Base-by-base conservation (phyloP, 805 yeast genomes). In the Candida incommunis region DNA sequence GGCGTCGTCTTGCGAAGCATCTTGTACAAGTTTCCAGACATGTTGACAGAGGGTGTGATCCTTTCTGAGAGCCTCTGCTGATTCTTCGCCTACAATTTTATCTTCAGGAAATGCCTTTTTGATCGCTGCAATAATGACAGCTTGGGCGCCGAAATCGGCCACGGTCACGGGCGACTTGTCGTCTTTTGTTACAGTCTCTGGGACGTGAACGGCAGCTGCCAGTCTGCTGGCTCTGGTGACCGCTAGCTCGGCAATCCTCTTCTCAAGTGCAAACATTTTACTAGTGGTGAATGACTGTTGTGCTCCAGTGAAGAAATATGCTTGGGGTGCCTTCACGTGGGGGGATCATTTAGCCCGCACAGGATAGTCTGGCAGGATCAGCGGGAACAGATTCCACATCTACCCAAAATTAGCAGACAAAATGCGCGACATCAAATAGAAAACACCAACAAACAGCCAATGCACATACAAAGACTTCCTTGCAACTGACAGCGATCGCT, bases 141-240 rank as follows among this genome's bases (percentile, higher is more conserved):
- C 95, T 58, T 92, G 99, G 0, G 96, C 88, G 3, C 95, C 95
- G 59, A 82, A 92, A 61, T 92, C 99, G 16, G 97, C 98, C 16
- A 67, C 64, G 7, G 99, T 92, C 15, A 92, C 99, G 1, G 99
- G 99, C 1, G 96, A 85, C 50, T 78, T 76, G 61, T 90, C 99
- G 35, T 74, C 72, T 60, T 92, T 92, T 48, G 86, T 80, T 46
- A 86, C 74, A 2, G 41, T 31, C 18, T 31, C 37, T 7, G 37
- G 37, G 18, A 31, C 37, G 20, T 31, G 37, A 18, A 80, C 61
- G 75, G 78, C 48, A 75, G 75, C 55, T 69, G 96, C 86, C 46
- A 90, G 68, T 18, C 74, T 56, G 1, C 94, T 76, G 1, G 98
- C 97, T 57, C 92, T 73, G 54, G 78, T 83, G 21, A 92, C 96